Conservation (phyloP, 2,329 filamentous ascomycete species). For the Penicillium sp. region DNA sequence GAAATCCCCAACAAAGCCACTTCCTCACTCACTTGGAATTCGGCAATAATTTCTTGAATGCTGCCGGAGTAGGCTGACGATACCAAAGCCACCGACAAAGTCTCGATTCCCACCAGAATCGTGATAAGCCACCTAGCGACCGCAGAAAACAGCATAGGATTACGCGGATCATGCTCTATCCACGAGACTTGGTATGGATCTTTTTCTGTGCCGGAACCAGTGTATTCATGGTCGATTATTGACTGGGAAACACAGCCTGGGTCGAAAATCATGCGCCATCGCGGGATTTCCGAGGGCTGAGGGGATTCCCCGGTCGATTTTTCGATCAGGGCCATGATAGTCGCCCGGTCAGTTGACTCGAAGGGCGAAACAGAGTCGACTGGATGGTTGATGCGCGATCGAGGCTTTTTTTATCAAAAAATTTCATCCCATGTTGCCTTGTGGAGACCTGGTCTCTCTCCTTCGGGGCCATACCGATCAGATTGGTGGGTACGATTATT, state of each 20-base stretch:
- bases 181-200: conserved; percentile 12
- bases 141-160: conserved; percentile 12
- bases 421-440: neutral
- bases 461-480: neutral
- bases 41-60: conserved; percentile 23
- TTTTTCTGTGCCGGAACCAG: conserved; percentile 12
- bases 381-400: neutral
- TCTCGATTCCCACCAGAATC: conserved; percentile 28
- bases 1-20: conserved; percentile 38
- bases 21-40: conserved; percentile 33
- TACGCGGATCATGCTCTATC: conserved; percentile 7
- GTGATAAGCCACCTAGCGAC: conserved; percentile 34
- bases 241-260: conserved; percentile 1
- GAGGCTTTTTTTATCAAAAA: neutral
- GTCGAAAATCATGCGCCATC: conserved; percentile 1
- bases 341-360: neutral
- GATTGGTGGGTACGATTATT: neutral
- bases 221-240: conserved; percentile 2
- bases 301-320: neutral
- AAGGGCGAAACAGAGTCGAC: neutral
- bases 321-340: neutral
- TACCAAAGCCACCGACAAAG: conserved; percentile 35
- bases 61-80: conserved; percentile 38
- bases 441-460: neutral
- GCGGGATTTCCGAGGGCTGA: neutral